Conservation (phyloP, 179 eudicot species). For the Sideroxylon spinosum region DNA sequence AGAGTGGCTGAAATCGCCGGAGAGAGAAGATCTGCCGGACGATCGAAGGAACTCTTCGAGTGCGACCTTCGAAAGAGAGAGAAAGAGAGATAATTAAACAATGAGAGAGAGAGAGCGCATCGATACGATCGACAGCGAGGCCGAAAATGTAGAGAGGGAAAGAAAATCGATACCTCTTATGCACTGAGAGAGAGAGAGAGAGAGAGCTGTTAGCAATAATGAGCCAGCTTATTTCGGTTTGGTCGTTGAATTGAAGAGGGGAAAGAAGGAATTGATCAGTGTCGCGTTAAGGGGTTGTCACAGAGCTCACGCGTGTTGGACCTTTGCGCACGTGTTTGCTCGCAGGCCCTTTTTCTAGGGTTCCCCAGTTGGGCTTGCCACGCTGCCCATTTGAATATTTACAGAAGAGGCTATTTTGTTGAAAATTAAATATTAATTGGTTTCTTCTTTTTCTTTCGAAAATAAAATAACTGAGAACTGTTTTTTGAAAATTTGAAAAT, state of each 20-base stretch:
- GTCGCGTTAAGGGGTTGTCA: neutral
- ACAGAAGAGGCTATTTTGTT: too few species aligned
- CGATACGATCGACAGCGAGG: conserved; percentile 6
- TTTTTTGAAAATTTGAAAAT: too few species aligned
- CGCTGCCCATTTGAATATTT: neutral
- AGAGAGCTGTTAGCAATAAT: neutral
- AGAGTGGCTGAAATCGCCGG: neutral
- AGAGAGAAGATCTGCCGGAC: neutral
- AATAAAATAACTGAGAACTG: too few species aligned
- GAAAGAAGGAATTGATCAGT: neutral
- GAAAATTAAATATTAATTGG: too few species aligned
- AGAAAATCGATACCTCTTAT: conserved; percentile 25
- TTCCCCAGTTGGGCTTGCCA: neutral
- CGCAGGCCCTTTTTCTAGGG: neutral
- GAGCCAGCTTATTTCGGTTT: conserved; percentile 19
- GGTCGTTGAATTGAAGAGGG: conserved; percentile 10
- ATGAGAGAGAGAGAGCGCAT: conserved; percentile 1
- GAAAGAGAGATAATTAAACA: conserved; percentile 5
- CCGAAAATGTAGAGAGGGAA: neutral
- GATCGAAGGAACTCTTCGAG: neutral
- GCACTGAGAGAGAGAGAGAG: conserved; percentile 5
- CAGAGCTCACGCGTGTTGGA: neutral
- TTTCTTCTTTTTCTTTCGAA: too few species aligned
- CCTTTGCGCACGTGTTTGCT: neutral
- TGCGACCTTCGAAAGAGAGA: neutral